A percentile compares a stretch with the other conserved stretches of the same genome.
Evolutionary conservation across 148 eudicot species (phyloP).

Genomic region (Bassia scoparia): DNA sequence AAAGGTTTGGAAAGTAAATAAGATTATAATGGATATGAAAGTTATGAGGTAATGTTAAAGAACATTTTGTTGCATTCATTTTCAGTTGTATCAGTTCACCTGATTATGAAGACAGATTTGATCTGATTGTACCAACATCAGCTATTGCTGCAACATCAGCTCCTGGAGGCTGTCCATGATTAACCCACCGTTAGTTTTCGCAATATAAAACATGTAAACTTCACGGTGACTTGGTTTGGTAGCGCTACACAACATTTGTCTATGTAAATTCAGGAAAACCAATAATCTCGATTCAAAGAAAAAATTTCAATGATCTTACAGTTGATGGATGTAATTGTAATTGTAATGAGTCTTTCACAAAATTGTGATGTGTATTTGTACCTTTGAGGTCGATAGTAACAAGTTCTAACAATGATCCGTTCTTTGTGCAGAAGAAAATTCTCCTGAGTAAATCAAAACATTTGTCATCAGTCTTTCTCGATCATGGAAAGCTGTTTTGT

Average conservation of each 20-base stretch:
- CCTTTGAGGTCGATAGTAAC: slow-evolving; percentile 59
- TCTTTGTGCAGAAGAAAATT: slow-evolving; percentile 71
- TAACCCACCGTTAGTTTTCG: slow-evolving; percentile 43
- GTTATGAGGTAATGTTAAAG: not conserved
- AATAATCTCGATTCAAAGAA: not conserved
- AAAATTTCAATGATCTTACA: slow-evolving; percentile 9
- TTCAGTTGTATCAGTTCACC: slow-evolving; percentile 36
- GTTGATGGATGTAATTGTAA: not conserved
- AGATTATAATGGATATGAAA: not conserved
- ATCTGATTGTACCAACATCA: slow-evolving; percentile 53
- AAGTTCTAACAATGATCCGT: slow-evolving; percentile 62
- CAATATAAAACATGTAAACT: slow-evolving; percentile 8
- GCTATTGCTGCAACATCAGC: slow-evolving; percentile 82
- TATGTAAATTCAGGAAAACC: not conserved
- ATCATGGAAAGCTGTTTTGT: slow-evolving; percentile 13
- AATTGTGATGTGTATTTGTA: slow-evolving; percentile 19
- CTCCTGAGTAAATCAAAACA: slow-evolving; percentile 47
- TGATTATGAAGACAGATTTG: slow-evolving; percentile 56
- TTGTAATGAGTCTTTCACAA: not conserved
- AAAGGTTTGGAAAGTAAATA: not conserved
- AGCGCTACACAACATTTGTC: not conserved
- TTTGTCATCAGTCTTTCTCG: slow-evolving; percentile 18
- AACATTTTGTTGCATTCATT: not conserved
- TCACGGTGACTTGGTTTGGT: not conserved
- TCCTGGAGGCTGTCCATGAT: slow-evolving; percentile 79